These are phyloP conservation scores for Ceratobasidium sp. DNA, from an alignment of 1,284 basidiomycete genomes.

Conservation along the genomic window DNA sequence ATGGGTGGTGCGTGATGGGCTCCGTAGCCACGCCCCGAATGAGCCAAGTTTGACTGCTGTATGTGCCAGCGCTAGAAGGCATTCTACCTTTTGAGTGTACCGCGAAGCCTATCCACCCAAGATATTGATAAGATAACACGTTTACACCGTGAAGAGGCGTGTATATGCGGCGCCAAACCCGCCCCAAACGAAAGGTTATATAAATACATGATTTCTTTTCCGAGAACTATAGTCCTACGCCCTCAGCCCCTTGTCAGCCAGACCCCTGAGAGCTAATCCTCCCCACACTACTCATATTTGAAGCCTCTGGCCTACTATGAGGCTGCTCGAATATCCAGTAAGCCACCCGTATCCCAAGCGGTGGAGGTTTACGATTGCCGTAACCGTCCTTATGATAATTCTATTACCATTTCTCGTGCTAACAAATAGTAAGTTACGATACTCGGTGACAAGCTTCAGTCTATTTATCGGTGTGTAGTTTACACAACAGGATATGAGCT, in stretches of 20 bases:
- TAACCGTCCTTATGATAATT: neutral
- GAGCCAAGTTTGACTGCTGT: no score
- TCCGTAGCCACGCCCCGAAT: no score
- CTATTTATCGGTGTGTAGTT: slow-evolving; percentile 9
- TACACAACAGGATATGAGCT: slow-evolving; percentile 24
- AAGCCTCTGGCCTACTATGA: neutral
- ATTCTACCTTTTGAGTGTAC: no score
- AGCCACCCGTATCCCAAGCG: slow-evolving; percentile 28
- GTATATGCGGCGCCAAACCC: neutral
- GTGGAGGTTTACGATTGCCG: slow-evolving; percentile 2
- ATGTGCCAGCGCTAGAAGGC: no score
- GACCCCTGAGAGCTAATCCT: neutral
- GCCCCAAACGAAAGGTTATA: neutral
- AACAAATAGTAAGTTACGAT: slow-evolving; percentile 14
- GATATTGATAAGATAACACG: no score
- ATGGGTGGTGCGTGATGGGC: no score
- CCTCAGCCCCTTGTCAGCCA: neutral
- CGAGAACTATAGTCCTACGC: neutral
- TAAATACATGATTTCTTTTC: neutral
- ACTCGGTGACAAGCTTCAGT: neutral
- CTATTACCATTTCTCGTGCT: slow-evolving; percentile 22
- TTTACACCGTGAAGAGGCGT: no score
- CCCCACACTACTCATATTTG: neutral
- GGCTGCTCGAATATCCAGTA: slow-evolving; percentile 15
- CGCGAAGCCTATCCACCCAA: no score